Percentiles rank a stretch among this genome's conserved stretches.
Evolutionary conservation across 805 yeast species (phyloP).

Genomic region (Peterozyma toletana): DNA sequence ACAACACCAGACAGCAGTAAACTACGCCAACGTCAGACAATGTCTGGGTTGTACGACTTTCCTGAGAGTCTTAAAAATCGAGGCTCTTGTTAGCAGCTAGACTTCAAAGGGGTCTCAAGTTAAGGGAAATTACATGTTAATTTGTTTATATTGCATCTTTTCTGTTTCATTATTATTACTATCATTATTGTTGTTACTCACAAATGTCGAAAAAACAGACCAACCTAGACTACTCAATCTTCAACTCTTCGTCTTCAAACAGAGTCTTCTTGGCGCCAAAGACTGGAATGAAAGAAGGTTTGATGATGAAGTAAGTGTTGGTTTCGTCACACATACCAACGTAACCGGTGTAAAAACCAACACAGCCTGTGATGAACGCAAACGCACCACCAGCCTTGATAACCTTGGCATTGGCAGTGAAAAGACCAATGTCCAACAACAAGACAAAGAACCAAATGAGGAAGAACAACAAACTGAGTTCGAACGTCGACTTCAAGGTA

Average conservation of each 20-base stretch:
- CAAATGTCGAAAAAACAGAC: too few species aligned
- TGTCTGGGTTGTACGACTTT: too few species aligned
- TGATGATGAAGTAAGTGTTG: constrained; percentile 49
- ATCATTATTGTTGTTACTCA: too few species aligned
- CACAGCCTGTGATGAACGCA: constrained; percentile 31
- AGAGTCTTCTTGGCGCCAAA: constrained; percentile 17
- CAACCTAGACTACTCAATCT: too few species aligned
- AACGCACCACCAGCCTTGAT: constrained; percentile 41
- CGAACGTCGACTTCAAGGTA: constrained; percentile 39
- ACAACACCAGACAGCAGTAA: too few species aligned
- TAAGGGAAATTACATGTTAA: too few species aligned
- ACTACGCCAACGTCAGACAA: too few species aligned
- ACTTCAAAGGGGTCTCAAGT: too few species aligned
- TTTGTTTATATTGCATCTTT: too few species aligned
- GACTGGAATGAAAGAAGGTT: constrained; percentile 39
- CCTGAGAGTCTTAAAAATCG: too few species aligned
- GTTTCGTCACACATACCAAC: constrained; percentile 41
- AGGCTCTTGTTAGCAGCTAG: too few species aligned
- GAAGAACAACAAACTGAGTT: constrained; percentile 30
- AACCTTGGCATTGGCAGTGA: constrained; percentile 23
- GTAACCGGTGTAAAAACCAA: constrained; percentile 38
- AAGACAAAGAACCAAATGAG: constrained; percentile 37
- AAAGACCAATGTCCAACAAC: constrained; percentile 34
- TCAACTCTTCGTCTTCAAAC: neutral
- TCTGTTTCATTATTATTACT: too few species aligned